These are phyloP conservation scores for Circinella minor DNA, from an alignment of 371 early-diverging fungal genomes.

Conservation along the genomic window DNA sequence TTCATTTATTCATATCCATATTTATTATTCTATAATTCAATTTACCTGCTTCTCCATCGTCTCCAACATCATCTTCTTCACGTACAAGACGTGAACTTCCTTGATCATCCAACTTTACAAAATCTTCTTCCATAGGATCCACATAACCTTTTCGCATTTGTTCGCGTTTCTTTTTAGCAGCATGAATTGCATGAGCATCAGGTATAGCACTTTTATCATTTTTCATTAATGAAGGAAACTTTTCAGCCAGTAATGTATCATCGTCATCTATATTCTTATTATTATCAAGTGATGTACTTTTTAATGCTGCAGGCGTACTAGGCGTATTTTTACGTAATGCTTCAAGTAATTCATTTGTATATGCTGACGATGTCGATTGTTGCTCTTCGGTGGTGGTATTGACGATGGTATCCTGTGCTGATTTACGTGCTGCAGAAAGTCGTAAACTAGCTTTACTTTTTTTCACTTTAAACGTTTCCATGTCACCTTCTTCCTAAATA, in stretches of 20 bases:
- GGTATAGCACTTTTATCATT: conserved; percentile 41
- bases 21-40: no score
- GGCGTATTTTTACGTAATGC: conserved; percentile 46
- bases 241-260: conserved; percentile 43
- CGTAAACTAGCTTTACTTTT: conserved; percentile 36
- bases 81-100: conserved; percentile 46
- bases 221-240: conserved; percentile 44
- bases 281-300: conserved; percentile 8
- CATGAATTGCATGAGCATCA: conserved; percentile 51
- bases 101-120: conserved; percentile 39
- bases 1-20: no score
- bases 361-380: conserved; percentile 15
- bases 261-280: conserved; percentile 13
- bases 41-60: conserved; percentile 54
- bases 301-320: conserved; percentile 32
- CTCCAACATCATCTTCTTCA: conserved; percentile 60
- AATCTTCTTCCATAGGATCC: conserved; percentile 37
- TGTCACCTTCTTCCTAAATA: conserved; percentile 31
- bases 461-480: conserved; percentile 38
- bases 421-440: conserved; percentile 12
- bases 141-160: conserved; percentile 42
- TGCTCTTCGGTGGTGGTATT: conserved; percentile 3
- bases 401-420: conserved; percentile 13
- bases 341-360: conserved; percentile 35
- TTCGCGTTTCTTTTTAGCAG: conserved; percentile 60